Conservation (phyloP, 495 filamentous ascomycete species). For the Arthonia radiata region DNA sequence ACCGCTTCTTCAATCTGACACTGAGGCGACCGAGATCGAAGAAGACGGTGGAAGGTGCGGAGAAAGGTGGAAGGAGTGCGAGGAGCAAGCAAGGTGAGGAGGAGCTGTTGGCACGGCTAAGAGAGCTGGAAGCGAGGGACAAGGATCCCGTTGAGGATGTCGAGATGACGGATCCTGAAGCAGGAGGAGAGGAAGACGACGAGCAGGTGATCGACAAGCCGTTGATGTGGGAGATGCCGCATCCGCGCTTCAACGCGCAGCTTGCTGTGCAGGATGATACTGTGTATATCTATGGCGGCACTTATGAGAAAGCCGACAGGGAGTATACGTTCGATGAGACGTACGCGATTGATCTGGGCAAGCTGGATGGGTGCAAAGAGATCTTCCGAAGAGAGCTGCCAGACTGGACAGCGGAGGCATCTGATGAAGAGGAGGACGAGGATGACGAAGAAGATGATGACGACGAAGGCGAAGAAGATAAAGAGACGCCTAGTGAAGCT, state of each 20-base stretch:
- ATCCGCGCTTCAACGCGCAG: slow-evolving; percentile 68
- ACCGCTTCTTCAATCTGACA: slow-evolving; percentile 69
- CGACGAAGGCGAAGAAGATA: slow-evolving; percentile 40
- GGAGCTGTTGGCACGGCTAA: slow-evolving; percentile 64
- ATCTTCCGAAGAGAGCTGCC: slow-evolving; percentile 62
- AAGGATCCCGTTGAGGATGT: slow-evolving; percentile 28
- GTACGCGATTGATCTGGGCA: slow-evolving; percentile 73
- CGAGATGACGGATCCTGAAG: slow-evolving; percentile 10
- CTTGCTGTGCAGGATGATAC: slow-evolving; percentile 77
- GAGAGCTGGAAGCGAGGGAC: slow-evolving; percentile 47
- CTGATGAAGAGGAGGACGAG: slow-evolving; percentile 16
- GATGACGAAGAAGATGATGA: slow-evolving; percentile 45
- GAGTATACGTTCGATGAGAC: slow-evolving; percentile 91
- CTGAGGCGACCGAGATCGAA: slow-evolving; percentile 40
- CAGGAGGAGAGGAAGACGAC: slow-evolving; percentile 24
- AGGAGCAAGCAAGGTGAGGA: slow-evolving; percentile 69
- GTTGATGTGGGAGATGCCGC: slow-evolving; percentile 52
- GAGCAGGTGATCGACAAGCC: slow-evolving; percentile 23
- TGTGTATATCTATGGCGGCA: slow-evolving; percentile 82
- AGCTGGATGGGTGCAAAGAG: slow-evolving; percentile 75
- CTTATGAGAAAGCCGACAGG: slow-evolving; percentile 77
- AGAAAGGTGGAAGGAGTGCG: slow-evolving; percentile 32
- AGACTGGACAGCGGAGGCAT: slow-evolving; percentile 47
- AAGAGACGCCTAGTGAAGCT: too few species aligned
- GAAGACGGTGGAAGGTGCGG: slow-evolving; percentile 32